Evolutionary conservation across 2,329 filamentous ascomycete genomes (phyloP), one percentile per base, ranked within the genome.

Genomic region (Scedosporium aurantiacum): DNA sequence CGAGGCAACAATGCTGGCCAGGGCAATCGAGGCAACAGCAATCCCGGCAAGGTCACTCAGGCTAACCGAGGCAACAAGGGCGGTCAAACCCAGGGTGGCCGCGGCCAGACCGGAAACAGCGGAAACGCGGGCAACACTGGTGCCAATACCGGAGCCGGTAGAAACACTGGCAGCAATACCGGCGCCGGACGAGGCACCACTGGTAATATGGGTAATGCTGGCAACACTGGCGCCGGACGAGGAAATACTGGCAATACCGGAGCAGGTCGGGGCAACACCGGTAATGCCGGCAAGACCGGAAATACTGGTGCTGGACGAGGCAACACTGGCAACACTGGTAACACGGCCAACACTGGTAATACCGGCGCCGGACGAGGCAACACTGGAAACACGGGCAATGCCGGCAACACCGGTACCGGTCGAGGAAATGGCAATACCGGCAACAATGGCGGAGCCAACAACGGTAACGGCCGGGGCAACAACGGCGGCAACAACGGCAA

Each of bases 231-330:
- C 57, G 66, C 68, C 8, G 65, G 65, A n/a, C 64, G 59, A 40
- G 67, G 65, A 32, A 63, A 64, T 62, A 14, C 27, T 63, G 25
- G 32, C 1, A 55, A 27, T 5, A 23, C 23, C 10, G 37, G 27
- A n/a, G 63, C 64, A 27, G 66, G 66, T 47, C 63, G 64, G 28
- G 67, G 67, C 63, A 64, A 65, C 32, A 66, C 66, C 52, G 64
- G 65, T 28, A 67, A 68, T 63, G 66, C 66, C 52, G 64, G 65
- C 32, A 67, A 68, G 62, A 66, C 66, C 43, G 61, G 64, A 8
- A 65, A 67, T 56, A 65, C 64, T 57, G 27, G 10, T 1, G 66
- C 68, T 45, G 32, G 32, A 12, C 32, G 32, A 8, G 28, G 28
- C 1, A 32, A 32, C 28, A 32, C 28, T 8, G 28, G 28, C 21